Base-by-base conservation (phyloP, 495 filamentous ascomycete genomes). In the Lasiosphaeris hirsuta region DNA sequence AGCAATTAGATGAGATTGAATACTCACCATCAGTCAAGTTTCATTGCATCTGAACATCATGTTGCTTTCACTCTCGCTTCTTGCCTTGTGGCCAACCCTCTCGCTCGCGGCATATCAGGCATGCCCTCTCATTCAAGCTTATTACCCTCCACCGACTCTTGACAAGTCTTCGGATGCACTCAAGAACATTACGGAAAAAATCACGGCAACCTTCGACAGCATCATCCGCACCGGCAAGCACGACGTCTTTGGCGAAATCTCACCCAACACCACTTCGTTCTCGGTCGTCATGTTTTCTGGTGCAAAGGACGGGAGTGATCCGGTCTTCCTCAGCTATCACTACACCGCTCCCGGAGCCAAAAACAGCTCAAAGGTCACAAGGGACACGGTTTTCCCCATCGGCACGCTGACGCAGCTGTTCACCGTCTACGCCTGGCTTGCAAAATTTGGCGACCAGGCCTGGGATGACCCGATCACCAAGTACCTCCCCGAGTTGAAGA, bases 341-440 rank as follows among this genome's bases (percentile, higher is more conserved):
- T 33, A 56, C 34, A 56, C 54, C 10, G 54, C 54, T 4, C 54
- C 54, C 3, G 34, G 13, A 5, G 54, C 54, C 2, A 7, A 35
- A 7, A 17, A 33, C 3, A 10, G 2, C 3, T 13, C 9, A 30
- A 49, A 48, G 30, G 44, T 56, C 42, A 41, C 43, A n/a, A 6
- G 36, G 9, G 62, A 81, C 47, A 77, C 71, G 5, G 72, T 84
- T 15, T 83, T 81, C 56, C 71, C 74, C 11, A 61, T 82, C 10
- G 80, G 77, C 10, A 81, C 77, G 44, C 65, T 81, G 36, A 76
- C 77, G 0, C 82, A 84, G 55, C 65, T 82, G 15, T 72, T 81
- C 49, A 74, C 80, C 0, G 73, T 75, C 0, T 70, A 43, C 40
- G 14, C 52, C 23, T 78, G 23, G 69, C 73, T 76, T 0, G 59